Evolutionary conservation across 495 filamentous ascomycete genomes (phyloP).

Genomic region (Hypoxylon rickii): DNA sequence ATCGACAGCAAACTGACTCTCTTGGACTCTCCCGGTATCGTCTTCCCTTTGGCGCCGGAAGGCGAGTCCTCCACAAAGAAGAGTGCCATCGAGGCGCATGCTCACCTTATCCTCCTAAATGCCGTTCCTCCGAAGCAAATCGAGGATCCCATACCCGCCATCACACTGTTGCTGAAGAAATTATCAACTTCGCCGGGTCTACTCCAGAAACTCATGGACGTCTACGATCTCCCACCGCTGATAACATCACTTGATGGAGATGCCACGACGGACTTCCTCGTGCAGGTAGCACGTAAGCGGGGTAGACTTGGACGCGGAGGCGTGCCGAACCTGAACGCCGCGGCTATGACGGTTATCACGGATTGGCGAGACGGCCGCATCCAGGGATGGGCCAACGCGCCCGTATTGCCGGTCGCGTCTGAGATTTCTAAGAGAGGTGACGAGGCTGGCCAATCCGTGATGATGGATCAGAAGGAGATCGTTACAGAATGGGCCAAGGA

Average conservation of each 20-base stretch:
- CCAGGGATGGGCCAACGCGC: conserved; percentile 86
- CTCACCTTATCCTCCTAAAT: conserved; percentile 84
- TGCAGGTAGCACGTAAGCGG: conserved; percentile 91
- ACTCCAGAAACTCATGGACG: conserved; percentile 71
- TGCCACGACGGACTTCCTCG: conserved; percentile 85
- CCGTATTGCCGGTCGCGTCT: conserved; percentile 59
- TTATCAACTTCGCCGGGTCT: conserved; percentile 73
- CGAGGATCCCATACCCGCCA: conserved; percentile 84
- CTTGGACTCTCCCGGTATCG: conserved; percentile 93
- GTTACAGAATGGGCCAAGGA: conserved; percentile 94
- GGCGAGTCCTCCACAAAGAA: conserved; percentile 41
- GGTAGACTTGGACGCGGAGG: conserved; percentile 88
- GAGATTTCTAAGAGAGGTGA: conserved; percentile 45
- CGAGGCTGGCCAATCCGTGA: conserved; percentile 28
- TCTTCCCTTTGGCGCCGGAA: conserved; percentile 69
- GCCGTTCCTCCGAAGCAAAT: conserved; percentile 93
- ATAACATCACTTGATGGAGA: conserved; percentile 67
- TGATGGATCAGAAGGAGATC: conserved; percentile 79
- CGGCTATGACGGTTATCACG: conserved; percentile 88
- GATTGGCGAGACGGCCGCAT: conserved; percentile 97
- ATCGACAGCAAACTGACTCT: conserved; percentile 93
- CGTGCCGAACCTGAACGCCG: conserved; percentile 83
- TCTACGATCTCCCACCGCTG: conserved; percentile 84
- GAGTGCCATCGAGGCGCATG: conserved; percentile 74
- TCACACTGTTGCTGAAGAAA: conserved; percentile 77